Base-by-base conservation (phyloP, 768 basidiomycete species). In the Filobasidium wieringae region DNA sequence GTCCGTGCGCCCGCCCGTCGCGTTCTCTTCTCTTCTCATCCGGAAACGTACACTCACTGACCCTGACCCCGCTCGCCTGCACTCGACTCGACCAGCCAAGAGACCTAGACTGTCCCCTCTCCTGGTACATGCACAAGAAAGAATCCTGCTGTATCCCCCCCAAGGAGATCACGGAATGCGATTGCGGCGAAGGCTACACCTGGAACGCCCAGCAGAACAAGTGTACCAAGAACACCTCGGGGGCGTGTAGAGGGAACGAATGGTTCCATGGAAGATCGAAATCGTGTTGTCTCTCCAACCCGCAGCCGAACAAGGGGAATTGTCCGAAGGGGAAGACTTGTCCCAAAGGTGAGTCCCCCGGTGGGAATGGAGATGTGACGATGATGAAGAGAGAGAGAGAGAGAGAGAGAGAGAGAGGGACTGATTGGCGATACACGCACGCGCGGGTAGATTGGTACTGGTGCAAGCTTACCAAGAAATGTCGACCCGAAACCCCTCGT, bases 401-500 rank as follows among this genome's bases (percentile, higher is more conserved):
- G n/a, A n/a, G n/a, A n/a, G n/a, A n/a, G n/a, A n/a, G n/a, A n/a
- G n/a, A n/a, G n/a, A n/a, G n/a, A n/a, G n/a, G n/a, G n/a, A n/a
- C n/a, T n/a, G n/a, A n/a, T n/a, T n/a, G n/a, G n/a, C n/a, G n/a
- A n/a, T n/a, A n/a, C n/a, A n/a, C n/a, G n/a, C n/a, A n/a, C n/a
- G n/a, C n/a, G n/a, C n/a, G n/a, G n/a, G n/a, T 41, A 66, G 65
- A 53, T 14, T 68, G 67, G 67, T 64, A 63, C 57, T 68, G 67
- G 67, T 45, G 58, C 63, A 65, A 49, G n/a, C 15, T 19, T n/a
- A n/a, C 32, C 36, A 61, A 64, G 34, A 52, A 55, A 32, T 68
- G 67, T 49, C 55, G 58, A 27, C 65, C 67, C 17, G 31, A 57
- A 17, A 53, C 41, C 22, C 59, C 64, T 11, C 53, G 57, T 11